These are phyloP conservation scores for Erodium chrysanthum DNA, from an alignment of 441 rosid genomes.

Conservation along the genomic window DNA sequence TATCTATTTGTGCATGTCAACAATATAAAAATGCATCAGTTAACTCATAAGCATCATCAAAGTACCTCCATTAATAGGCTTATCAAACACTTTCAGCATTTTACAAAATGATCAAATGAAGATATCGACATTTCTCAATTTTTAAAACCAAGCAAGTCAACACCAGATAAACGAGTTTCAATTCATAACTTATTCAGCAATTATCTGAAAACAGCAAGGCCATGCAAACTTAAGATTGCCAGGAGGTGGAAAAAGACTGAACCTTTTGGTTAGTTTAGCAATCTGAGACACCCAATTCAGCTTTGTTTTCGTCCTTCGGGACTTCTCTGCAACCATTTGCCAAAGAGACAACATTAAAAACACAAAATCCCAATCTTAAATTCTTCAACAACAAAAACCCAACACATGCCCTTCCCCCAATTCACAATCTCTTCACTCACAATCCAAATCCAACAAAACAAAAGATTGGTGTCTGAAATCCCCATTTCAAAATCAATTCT, in stretches of 20 bases:
- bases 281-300: background rate
- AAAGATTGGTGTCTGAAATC: background rate
- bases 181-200: background rate
- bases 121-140: background rate
- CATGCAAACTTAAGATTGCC: no score
- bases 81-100: slow-evolving; percentile 1
- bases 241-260: background rate
- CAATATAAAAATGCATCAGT: background rate
- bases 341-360: no score
- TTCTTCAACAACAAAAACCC: background rate
- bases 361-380: no score
- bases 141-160: background rate
- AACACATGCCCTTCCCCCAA: background rate
- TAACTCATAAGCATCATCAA: no score
- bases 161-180: background rate
- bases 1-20: background rate
- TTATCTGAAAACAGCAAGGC: background rate
- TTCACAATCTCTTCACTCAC: background rate
- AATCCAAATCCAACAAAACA: background rate
- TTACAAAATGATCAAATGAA: background rate
- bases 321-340: no score
- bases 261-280: background rate
- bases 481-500: background rate
- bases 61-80: no score
- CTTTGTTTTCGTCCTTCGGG: background rate